Percentiles rank a stretch among this genome's conserved stretches.
phyloP scores from a whole-genome alignment of 2,329 filamentous ascomycete genomes.

The Aspergillus felis region DNA sequence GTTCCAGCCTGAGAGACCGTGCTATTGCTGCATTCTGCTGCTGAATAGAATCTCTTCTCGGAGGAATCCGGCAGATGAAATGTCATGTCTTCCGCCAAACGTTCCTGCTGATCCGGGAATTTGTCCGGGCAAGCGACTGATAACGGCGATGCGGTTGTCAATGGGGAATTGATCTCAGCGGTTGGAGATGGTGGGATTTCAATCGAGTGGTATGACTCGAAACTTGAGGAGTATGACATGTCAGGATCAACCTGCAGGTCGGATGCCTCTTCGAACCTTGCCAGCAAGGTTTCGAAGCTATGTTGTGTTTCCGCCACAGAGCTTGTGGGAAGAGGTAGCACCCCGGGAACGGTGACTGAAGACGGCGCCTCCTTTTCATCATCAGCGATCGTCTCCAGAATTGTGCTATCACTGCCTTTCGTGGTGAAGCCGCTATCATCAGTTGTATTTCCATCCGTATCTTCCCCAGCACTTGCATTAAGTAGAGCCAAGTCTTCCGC shows the following conservation, averaged over 20 bases:
- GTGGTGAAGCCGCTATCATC: conserved; percentile 28
- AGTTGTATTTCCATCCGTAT: conserved; percentile 30
- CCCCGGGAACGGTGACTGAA: conserved; percentile 7
- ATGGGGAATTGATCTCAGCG: conserved; percentile 15
- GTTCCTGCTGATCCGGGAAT: not conserved
- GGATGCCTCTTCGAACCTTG: conserved; percentile 34
- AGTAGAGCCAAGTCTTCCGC: conserved; percentile 16
- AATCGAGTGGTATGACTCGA: conserved; percentile 43
- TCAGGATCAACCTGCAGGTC: conserved; percentile 26
- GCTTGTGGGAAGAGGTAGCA: conserved; percentile 12
- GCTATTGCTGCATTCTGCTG: not conserved
- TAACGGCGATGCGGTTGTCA: conserved; percentile 16
- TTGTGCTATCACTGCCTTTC: conserved; percentile 19
- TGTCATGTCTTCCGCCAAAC: not conserved
- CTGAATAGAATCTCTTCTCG: not conserved
- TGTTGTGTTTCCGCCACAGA: conserved; percentile 27
- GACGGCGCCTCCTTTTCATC: conserved; percentile 12
- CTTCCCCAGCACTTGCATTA: conserved; percentile 27
- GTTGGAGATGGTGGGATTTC: conserved; percentile 20
- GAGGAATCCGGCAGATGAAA: not conserved
- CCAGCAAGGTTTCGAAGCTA: conserved; percentile 35
- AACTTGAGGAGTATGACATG: conserved; percentile 32
- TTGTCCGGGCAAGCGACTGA: not conserved
- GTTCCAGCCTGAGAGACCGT: not conserved
- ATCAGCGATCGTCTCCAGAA: conserved; percentile 21